Evolutionary conservation across 1,284 basidiomycete species (phyloP).

Genomic region (Ustilago shanxiensis): DNA sequence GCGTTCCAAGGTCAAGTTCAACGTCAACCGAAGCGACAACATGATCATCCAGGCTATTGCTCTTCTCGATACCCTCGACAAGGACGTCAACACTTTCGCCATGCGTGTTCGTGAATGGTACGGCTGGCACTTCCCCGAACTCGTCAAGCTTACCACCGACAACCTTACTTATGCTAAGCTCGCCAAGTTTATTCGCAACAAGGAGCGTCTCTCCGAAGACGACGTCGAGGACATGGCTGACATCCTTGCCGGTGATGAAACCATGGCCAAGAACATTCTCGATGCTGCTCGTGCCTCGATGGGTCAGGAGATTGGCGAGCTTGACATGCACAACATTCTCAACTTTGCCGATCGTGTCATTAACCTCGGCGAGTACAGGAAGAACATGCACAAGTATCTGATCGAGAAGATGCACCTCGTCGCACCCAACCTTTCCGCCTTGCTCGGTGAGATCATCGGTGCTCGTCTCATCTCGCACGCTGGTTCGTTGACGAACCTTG

Average conservation of each 20-base stretch:
- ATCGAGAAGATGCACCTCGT: slow-evolving; percentile 98
- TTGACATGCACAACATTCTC: slow-evolving; percentile 96
- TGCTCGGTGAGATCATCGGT: slow-evolving; percentile 94
- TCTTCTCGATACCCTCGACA: slow-evolving; percentile 97
- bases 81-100: slow-evolving; percentile 98
- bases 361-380: slow-evolving; percentile 92
- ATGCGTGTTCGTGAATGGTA: slow-evolving; percentile 99
- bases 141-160: slow-evolving; percentile 92
- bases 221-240: slow-evolving; percentile 82
- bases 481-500: slow-evolving; percentile 94
- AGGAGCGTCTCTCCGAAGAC: slow-evolving; percentile 78
- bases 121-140: slow-evolving; percentile 99
- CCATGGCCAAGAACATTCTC: slow-evolving; percentile 89
- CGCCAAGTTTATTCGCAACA: slow-evolving; percentile 90
- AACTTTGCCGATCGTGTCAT: slow-evolving; percentile 92
- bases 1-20: slow-evolving; percentile 94
- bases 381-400: slow-evolving; percentile 88
- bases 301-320: slow-evolving; percentile 91
- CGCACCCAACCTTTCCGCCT: slow-evolving; percentile 88
- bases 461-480: slow-evolving; percentile 96
- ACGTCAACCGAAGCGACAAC: slow-evolving; percentile 98
- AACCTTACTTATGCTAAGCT: slow-evolving; percentile 94
- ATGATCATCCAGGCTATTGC: slow-evolving; percentile 99
- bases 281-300: slow-evolving; percentile 94
- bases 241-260: slow-evolving; percentile 87